Evolutionary conservation across 2,329 filamentous ascomycete genomes (phyloP), one percentile per base, ranked within the genome.

Genomic region (Talaromyces sp.): DNA sequence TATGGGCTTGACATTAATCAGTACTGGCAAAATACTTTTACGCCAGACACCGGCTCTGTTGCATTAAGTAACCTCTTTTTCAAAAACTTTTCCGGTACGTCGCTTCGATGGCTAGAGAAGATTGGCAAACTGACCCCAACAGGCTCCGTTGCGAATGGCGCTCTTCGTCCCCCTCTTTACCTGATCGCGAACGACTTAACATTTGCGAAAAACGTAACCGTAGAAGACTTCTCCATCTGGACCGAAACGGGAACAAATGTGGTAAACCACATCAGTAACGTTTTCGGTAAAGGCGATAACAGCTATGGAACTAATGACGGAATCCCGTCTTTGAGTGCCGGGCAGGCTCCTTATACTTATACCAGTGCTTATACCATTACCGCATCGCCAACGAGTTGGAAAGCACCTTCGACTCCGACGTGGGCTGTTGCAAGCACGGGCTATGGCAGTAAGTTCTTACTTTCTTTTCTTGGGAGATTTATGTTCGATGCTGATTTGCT

Each of bases 201-300:
- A 1, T 75, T 72, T 16, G 68, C 72, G 0, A 70, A 64, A 0
- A 74, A 77, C 60, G 68, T 78, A 13, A 76, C 72, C 0, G 67
- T 78, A 1, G 68, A 73, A 11, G 69, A 74, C n/a, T 74, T 79
- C 56, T 65, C 68, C 14, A 62, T 79, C n/a, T 78, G 75, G 77
- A 78, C 76, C 8, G 67, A 73, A 39, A 37, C 50, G 7, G 66
- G 66, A 14, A 57, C 56, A 9, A 62, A 66, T 9, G 66, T 76
- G 2, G 64, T 76, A 0, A 77, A 78, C 60, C 69, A 74, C 41
- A 73, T 76, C 61, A 74, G 68, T 47, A 78, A 78, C 45, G 67
- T 78, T 1, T 78, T 77, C 50, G 76, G 76, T 2, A 61, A 52
- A 1, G 74, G 74, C 0, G 74, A 77, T 57, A 66, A 72, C 27